These are phyloP conservation scores for Malus orientalis DNA, from an alignment of 306 rosid species.

Conservation along the genomic window DNA sequence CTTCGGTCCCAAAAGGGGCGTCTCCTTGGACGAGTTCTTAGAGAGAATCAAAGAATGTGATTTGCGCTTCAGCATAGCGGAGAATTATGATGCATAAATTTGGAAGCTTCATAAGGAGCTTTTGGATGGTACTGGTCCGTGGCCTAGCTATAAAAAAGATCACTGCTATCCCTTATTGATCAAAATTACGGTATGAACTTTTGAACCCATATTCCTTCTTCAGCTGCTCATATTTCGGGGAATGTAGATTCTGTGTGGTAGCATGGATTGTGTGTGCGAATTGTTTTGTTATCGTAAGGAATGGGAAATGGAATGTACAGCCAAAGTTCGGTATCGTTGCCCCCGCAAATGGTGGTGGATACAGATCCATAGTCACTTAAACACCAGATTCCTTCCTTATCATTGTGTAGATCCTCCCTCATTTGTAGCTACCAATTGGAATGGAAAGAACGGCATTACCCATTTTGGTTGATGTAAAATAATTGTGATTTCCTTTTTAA, in stretches of 20 bases:
- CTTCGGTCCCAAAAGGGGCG: conserved; percentile 74
- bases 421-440: neutral
- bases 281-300: conserved; percentile 4
- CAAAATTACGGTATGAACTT: conserved; percentile 51
- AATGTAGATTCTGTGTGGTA: conserved; percentile 1
- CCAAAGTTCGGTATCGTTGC: conserved; percentile 11
- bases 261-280: conserved; percentile 15
- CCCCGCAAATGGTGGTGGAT: conserved; percentile 19
- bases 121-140: conserved; percentile 45
- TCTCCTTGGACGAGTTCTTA: conserved; percentile 60
- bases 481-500: neutral
- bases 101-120: conserved; percentile 55
- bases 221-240: neutral
- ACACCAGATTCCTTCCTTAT: neutral
- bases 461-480: neutral
- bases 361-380: conserved; percentile 18
- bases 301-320: conserved; percentile 21
- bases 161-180: conserved; percentile 72
- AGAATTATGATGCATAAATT: conserved; percentile 53
- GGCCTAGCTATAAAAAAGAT: conserved; percentile 65
- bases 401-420: conserved; percentile 1
- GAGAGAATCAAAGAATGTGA: conserved; percentile 49
- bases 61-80: conserved; percentile 49
- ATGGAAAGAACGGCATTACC: neutral
- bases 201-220: neutral